Base-by-base conservation (phyloP, 202 grass and related monocot species). In the Hordeum pubiflorum region DNA sequence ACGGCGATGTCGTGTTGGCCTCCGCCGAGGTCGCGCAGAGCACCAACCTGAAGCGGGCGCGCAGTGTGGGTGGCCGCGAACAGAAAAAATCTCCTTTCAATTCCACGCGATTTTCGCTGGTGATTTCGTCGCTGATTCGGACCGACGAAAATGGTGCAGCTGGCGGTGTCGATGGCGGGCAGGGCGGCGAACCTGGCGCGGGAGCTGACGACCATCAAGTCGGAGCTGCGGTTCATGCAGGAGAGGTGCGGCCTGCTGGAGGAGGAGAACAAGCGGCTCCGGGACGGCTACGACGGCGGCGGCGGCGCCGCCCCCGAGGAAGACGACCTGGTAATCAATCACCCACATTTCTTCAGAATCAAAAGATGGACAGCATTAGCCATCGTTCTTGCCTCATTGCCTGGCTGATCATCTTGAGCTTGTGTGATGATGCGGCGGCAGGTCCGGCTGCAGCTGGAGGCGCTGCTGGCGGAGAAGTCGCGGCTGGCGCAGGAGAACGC, bases 171-270 rank as follows among this genome's bases (percentile, higher is more conserved):
- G 0, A 95, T 95, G 96, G 86, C 96, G 3, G 90, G 84, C 15
- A 95, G 90, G 78, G 96, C 96, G 10, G 64, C 90, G 4, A 82
- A 61, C 22, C 89, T 98, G 12, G 80, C 96, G 0, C 91, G 80
- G 80, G 96, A 98, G 58, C 88, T 98, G 15, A 95, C 94, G 87
- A 91, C 66, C 65, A 91, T 98, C 54, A 98, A 93, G 63, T 98
- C 92, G 3, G 92, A 98, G 76, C 74, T 98, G 26, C 78, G 82
- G 55, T 98, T 91, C 63, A 89, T 91, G 96, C 86, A 93, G 81
- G 95, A 94, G 77, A 72, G 92, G 66, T 93, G 88, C 75, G 80
- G 84, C 63, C 69, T 95, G 65, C 88, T 95, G 13, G 95, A 98
- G 87, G 92, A 91, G 72, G 95, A 98, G 82, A 98, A 95, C 76